phyloP scores from a whole-genome alignment of 352 stramenopile species.

The Elongisporangium prolatum region DNA sequence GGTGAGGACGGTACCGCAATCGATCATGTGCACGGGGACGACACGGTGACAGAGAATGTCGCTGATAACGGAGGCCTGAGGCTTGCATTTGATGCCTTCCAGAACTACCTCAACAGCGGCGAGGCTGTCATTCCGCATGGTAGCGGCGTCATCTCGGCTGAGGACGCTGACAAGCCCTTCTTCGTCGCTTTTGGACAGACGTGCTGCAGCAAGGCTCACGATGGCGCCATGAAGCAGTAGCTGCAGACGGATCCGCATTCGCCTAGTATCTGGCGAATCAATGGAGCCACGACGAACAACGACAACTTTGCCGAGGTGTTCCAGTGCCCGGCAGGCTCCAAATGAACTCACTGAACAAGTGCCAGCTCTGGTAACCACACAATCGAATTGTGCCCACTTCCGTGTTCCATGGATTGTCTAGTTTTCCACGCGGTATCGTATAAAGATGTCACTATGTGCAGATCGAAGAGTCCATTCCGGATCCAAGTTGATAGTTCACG shows the following conservation, averaged over 20 bases:
- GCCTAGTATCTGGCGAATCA: constrained; percentile 42
- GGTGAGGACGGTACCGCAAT: constrained; percentile 24
- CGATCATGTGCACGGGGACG: constrained; percentile 47
- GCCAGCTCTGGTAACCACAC: constrained; percentile 46
- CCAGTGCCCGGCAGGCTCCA: constrained; percentile 24
- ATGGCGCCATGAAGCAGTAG: constrained; percentile 24
- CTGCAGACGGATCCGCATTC: constrained; percentile 41
- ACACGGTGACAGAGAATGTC: constrained; percentile 73
- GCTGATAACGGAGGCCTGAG: constrained; percentile 67
- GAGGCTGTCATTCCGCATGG: too few species aligned
- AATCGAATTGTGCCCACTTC: too few species aligned
- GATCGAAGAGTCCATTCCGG: too few species aligned
- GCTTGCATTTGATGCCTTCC: constrained; percentile 54
- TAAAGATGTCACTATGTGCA: too few species aligned
- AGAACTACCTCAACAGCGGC: constrained; percentile 1
- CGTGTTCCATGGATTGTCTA: too few species aligned
- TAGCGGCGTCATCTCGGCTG: background rate
- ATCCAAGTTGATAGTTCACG: too few species aligned
- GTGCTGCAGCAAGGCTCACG: constrained; percentile 47
- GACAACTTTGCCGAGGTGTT: constrained; percentile 45
- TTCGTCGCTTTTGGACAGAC: constrained; percentile 62
- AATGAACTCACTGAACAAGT: constrained; percentile 59
- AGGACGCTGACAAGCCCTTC: constrained; percentile 47
- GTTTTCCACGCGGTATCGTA: too few species aligned
- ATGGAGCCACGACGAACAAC: constrained; percentile 62